Conservation (phyloP, 2,329 filamentous ascomycete genomes). For the Monosporascus sp. region DNA sequence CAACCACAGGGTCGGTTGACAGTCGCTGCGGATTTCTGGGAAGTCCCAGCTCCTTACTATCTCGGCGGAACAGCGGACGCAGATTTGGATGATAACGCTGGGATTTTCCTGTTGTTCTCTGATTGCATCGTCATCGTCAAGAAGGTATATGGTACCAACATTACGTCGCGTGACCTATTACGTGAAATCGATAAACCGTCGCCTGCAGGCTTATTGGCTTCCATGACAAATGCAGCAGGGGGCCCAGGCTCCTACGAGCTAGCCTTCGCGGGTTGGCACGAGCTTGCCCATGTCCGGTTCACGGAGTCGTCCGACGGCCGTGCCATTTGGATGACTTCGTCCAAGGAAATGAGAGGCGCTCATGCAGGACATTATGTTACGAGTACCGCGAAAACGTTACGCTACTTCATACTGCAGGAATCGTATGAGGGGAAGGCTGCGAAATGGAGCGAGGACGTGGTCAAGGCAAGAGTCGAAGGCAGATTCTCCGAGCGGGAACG, state of each 20-base stretch:
- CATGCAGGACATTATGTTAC: constrained; percentile 43
- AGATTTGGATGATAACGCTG: constrained; percentile 45
- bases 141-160: constrained; percentile 57
- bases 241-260: constrained; percentile 64
- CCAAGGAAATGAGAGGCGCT: constrained; percentile 53
- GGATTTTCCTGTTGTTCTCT: constrained; percentile 78
- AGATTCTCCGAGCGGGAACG: constrained; percentile 80
- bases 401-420: constrained; percentile 68
- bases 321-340: constrained; percentile 63
- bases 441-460: constrained; percentile 77
- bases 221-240: constrained; percentile 58
- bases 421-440: constrained; percentile 71
- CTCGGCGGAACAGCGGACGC: constrained; percentile 33
- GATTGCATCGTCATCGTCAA: constrained; percentile 75
- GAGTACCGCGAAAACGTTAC: constrained; percentile 50
- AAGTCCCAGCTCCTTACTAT: constrained; percentile 68
- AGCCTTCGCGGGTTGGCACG: constrained; percentile 68
- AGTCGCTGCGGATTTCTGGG: constrained; percentile 72
- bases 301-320: constrained; percentile 63
- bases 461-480: constrained; percentile 79
- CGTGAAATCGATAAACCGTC: constrained; percentile 82
- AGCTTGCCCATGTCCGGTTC: constrained; percentile 65
- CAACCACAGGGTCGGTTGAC: constrained; percentile 75
- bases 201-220: constrained; percentile 55
- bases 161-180: constrained; percentile 71